A percentile compares a stretch with the other conserved stretches of the same genome.
phyloP scores from a whole-genome alignment of 1,284 basidiomycete genomes.

The Tylopilus sp. region DNA sequence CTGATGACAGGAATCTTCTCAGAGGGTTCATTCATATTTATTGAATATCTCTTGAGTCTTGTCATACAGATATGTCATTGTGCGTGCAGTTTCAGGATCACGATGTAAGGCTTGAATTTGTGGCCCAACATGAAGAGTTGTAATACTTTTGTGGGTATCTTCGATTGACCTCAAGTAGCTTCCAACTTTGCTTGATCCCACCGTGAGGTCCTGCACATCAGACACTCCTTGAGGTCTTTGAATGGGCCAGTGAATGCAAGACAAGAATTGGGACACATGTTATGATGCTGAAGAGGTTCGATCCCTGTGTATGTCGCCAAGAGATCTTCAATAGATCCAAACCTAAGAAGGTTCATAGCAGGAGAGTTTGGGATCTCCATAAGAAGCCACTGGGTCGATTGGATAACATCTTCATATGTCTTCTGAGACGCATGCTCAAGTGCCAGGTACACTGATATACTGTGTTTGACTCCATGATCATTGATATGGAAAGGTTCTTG shows the following conservation, averaged over 20 bases:
- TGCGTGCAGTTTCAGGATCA: not conserved
- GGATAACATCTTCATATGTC: too few species aligned
- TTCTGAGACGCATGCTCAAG: too few species aligned
- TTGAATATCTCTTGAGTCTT: too few species aligned
- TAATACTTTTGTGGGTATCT: slow-evolving; percentile 39
- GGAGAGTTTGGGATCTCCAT: too few species aligned
- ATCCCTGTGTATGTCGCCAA: slow-evolving; percentile 16
- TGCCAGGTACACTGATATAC: too few species aligned
- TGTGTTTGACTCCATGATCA: too few species aligned
- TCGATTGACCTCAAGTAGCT: not conserved
- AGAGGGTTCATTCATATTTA: too few species aligned
- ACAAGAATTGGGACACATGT: slow-evolving; percentile 23
- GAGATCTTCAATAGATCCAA: too few species aligned
- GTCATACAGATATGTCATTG: not conserved
- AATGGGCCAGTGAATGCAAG: slow-evolving; percentile 22
- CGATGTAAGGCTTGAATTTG: not conserved
- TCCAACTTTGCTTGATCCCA: slow-evolving; percentile 23
- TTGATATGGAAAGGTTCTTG: too few species aligned
- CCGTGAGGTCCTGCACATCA: slow-evolving; percentile 31
- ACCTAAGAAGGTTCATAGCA: too few species aligned
- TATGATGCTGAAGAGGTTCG: slow-evolving; percentile 14
- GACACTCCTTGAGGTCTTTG: slow-evolving; percentile 13
- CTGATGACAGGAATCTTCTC: slow-evolving; percentile 7
- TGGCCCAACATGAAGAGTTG: slow-evolving; percentile 17
- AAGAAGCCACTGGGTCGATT: too few species aligned